Conservation (phyloP, 306 rosid genomes). For the Glycine soja region DNA sequence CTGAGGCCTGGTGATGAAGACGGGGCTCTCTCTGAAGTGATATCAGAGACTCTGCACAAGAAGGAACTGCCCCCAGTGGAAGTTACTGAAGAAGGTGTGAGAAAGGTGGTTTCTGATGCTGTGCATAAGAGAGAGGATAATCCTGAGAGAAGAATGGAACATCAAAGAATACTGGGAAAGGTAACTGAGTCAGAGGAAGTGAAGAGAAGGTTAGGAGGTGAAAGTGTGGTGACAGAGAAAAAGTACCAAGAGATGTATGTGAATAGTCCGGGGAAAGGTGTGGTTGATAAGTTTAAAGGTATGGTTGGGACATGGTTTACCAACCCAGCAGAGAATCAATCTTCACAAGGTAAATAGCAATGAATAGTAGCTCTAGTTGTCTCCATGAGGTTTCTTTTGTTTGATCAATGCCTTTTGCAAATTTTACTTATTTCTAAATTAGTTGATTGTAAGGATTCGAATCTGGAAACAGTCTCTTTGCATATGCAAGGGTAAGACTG, state of each 20-base stretch:
- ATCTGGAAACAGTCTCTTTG: no score
- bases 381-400: no score
- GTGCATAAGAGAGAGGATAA: conserved; percentile 39
- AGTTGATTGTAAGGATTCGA: no score
- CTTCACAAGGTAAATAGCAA: no score
- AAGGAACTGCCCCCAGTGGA: not conserved
- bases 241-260: conserved; percentile 7
- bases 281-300: conserved; percentile 54
- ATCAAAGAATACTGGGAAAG: conserved; percentile 40
- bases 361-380: no score
- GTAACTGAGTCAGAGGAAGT: conserved; percentile 67
- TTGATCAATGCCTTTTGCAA: no score
- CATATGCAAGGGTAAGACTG: no score
- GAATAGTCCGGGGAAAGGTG: conserved; percentile 42
- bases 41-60: conserved; percentile 47
- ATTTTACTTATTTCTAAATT: no score
- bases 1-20: conserved; percentile 76
- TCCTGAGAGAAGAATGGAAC: not conserved
- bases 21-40: conserved; percentile 56
- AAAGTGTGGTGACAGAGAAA: conserved; percentile 36
- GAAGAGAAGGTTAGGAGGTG: conserved; percentile 52
- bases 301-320: no score
- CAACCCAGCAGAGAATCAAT: no score
- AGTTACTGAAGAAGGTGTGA: not conserved
- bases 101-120: conserved; percentile 5